phyloP scores from a whole-genome alignment of 2,329 filamentous ascomycete species.

The Capronia americana region DNA sequence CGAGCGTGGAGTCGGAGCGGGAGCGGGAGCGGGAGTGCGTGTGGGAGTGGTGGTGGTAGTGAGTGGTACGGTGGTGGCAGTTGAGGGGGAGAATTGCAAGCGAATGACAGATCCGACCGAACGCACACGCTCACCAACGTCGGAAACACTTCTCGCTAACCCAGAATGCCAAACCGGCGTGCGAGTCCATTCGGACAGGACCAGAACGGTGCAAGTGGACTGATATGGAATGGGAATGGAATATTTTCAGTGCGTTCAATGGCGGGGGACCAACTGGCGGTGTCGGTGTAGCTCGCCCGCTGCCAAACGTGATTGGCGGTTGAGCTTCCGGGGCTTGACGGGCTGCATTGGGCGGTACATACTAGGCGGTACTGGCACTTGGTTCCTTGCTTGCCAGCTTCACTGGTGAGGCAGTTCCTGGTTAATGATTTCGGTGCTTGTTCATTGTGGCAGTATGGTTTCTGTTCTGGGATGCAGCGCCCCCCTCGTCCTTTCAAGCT shows the following conservation, averaged over 20 bases:
- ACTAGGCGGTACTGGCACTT: neutral
- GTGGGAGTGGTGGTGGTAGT: slow-evolving; percentile 10
- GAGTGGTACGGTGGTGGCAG: neutral
- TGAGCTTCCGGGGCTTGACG: slow-evolving; percentile 1
- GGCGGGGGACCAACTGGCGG: slow-evolving; percentile 7
- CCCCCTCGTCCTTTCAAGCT: neutral
- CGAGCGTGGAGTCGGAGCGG: slow-evolving; percentile 15
- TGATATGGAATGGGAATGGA: slow-evolving; percentile 12
- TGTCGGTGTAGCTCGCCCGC: slow-evolving; percentile 16
- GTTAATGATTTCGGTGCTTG: neutral
- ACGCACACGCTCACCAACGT: slow-evolving; percentile 24
- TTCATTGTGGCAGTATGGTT: neutral
- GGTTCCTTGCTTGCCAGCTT: neutral
- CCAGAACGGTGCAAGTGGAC: slow-evolving; percentile 14
- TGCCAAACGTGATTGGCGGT: slow-evolving; percentile 4
- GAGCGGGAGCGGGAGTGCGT: slow-evolving; percentile 5
- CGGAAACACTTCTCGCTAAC: slow-evolving; percentile 28
- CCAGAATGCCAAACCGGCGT: slow-evolving; percentile 24
- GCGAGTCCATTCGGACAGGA: slow-evolving; percentile 14
- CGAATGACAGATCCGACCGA: slow-evolving; percentile 32
- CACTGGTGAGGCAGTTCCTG: neutral
- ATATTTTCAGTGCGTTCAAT: slow-evolving; percentile 8
- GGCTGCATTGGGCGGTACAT: neutral
- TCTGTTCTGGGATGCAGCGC: neutral
- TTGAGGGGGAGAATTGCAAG: slow-evolving; percentile 17